These are phyloP conservation scores for Mycosphaerelloides madeirae DNA, from an alignment of 2,329 filamentous ascomycete genomes.

Conservation along the genomic window DNA sequence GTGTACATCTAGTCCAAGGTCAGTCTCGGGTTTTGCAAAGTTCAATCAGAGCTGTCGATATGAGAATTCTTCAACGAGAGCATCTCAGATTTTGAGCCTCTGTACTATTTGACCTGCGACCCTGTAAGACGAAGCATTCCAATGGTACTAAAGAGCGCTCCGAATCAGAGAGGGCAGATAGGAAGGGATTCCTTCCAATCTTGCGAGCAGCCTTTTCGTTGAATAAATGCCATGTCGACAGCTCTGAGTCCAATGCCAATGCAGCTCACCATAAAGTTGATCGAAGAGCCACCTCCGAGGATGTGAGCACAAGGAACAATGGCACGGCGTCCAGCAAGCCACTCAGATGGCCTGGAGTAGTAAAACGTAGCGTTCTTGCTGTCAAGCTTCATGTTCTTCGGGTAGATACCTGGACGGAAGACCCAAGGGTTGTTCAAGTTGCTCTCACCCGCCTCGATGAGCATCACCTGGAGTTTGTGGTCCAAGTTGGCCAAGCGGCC, in stretches of 20 bases:
- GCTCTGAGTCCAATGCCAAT: no score
- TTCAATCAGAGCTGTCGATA: no score
- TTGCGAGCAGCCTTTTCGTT: no score
- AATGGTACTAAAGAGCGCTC: no score
- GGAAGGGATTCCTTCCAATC: no score
- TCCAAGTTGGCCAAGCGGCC: slow-evolving; percentile 67
- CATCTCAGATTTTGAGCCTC: no score
- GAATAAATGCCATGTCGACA: no score
- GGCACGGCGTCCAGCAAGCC: slow-evolving; percentile 64
- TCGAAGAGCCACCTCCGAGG: slow-evolving; percentile 59
- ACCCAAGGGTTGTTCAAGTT: slow-evolving; percentile 77
- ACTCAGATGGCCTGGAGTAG: slow-evolving; percentile 68
- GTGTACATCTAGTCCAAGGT: slow-evolving; percentile 61
- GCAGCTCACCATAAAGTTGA: slow-evolving; percentile 72
- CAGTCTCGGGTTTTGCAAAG: no score
- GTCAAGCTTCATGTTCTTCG: slow-evolving; percentile 72
- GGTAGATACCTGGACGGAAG: slow-evolving; percentile 70
- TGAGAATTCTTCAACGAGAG: no score
- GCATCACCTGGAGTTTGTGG: slow-evolving; percentile 64
- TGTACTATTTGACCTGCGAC: no score
- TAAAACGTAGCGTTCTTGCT: slow-evolving; percentile 80
- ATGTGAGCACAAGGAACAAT: slow-evolving; percentile 72
- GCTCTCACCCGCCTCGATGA: slow-evolving; percentile 67
- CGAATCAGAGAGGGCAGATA: no score
- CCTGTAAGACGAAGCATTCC: no score